Base-by-base conservation (phyloP, 106 monocot genomes). In the Allium sativum region DNA sequence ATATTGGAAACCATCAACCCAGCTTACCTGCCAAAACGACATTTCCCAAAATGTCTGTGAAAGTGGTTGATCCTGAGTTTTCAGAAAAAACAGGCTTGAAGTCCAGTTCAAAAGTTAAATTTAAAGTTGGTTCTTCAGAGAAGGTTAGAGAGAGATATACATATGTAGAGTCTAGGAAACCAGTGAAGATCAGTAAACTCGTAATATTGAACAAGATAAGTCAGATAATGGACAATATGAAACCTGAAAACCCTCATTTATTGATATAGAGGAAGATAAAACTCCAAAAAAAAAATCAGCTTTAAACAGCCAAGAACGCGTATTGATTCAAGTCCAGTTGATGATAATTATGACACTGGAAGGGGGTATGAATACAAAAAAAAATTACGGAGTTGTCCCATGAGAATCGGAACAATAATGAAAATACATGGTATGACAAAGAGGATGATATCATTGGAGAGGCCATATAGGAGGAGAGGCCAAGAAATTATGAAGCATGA, bases 221-320 rank as follows among this genome's bases (percentile, higher is more conserved):
- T 20, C 78, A 55, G 71, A 76, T 17, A 78, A 75, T 60, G 58
- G 43, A 42, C 84, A 65, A 16, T 79, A 57, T 42, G 90, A 84
- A 73, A 67, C 55, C 18, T 84, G 66, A 20, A 98, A 85, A 68
- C 77, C 87, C 21, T 64, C 79, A 65, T 79, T 87, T 71, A 70
- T 64, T 18, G 94, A 86, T 58, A 17, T 68, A 13, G 77, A 78
- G 31, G 84, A 67, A 70, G 83, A 79, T 15, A 76, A 74, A 64
- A 67, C 84, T 74, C 80, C 62, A 44, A 98, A 91, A 66, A 91
- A 66, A 98, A 91, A 70, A 85, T 98, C 45, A 79, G 84, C 50
- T 78, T 98, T 48, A 98, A 91, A 58, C 90, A 91, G 66, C 77
- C 91, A 52, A 87, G 74, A 62, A 55, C 76, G 56, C 16, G 21